Evolutionary conservation across 176 grass and related monocot species (phyloP), one percentile per base, ranked within the genome.

Genomic region (Aegilops sharonensis): DNA sequence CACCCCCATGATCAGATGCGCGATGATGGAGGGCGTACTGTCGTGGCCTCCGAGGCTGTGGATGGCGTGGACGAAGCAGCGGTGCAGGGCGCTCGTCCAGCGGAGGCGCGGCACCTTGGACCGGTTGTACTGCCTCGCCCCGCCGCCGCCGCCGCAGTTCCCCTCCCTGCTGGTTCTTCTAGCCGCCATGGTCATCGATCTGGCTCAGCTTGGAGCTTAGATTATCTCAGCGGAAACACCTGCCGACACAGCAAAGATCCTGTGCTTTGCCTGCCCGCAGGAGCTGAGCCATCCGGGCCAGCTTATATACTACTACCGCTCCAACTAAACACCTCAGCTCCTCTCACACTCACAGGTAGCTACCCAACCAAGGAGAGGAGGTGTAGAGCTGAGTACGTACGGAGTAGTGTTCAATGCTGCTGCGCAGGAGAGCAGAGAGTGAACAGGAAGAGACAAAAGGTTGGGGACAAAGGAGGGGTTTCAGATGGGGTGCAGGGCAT

Each of bases 81-180:
- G 97, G 85, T 99, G 97, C 63, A 99, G 97, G 15, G 92, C 94
- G 52, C 91, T 87, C 15, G 90, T 99, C 97, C 97, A 99, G 76
- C 93, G 82, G 32, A 96, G 86, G 35, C 94, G 94, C 65, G 97
- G 94, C 78, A 93, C 94, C 87, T 96, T 96, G 75, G 97, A 96
- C 74, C 94, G 79, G 56, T 92, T 87, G 81, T 99, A 99, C 82
- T 89, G 94, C 79, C 97, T 91, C 66, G 94, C 85, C 43, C 77
- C 88, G 11, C 72, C 88, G 11, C 11, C 6, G 29, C 8, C 68
- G 7, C 70, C 88, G 5, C 71, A 69, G 9, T 29, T 78, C 79
- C 83, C 87, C 82, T 81, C 90, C 43, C 79, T 76, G 40, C 66
- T 11, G 47, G 29, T 36, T 47, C 66, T 32, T 24, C 77, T 85